Conservation (phyloP, 257 asterid species). For the Ehretia macrophylla region DNA sequence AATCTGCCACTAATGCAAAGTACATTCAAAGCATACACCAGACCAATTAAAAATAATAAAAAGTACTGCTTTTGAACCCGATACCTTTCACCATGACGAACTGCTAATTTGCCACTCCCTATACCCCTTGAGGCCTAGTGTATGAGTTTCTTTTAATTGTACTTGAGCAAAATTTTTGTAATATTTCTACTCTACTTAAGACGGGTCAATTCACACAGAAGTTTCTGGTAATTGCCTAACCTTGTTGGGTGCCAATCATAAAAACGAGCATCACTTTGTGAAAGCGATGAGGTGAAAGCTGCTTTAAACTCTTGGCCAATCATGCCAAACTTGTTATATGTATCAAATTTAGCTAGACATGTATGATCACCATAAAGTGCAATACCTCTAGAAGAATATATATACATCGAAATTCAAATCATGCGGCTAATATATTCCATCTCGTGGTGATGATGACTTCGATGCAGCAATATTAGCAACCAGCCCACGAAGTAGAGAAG, state of each 20-base stretch:
- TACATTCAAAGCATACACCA: too few relatives aligned
- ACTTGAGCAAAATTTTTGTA: not conserved
- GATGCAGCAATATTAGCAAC: too few relatives aligned
- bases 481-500: too few relatives aligned
- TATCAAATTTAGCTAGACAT: conserved; percentile 12
- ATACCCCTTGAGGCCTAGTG: too few relatives aligned
- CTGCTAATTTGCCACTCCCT: too few relatives aligned
- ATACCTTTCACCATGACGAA: too few relatives aligned
- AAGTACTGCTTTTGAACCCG: too few relatives aligned
- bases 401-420: not conserved
- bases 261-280: not conserved
- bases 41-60: too few relatives aligned
- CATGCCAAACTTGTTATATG: conserved; percentile 1
- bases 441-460: conserved; percentile 7
- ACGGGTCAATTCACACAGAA: not conserved
- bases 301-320: not conserved
- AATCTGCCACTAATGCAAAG: too few relatives aligned
- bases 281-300: conserved; percentile 1
- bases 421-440: not conserved
- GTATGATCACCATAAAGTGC: conserved; percentile 16
- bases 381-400: not conserved
- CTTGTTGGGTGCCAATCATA: conserved; percentile 9
- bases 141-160: too few relatives aligned
- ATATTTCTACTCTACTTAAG: not conserved
- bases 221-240: conserved; percentile 6